phyloP scores from a whole-genome alignment of 2,329 filamentous ascomycete genomes.

The Sporothrix pseudoabietina region DNA sequence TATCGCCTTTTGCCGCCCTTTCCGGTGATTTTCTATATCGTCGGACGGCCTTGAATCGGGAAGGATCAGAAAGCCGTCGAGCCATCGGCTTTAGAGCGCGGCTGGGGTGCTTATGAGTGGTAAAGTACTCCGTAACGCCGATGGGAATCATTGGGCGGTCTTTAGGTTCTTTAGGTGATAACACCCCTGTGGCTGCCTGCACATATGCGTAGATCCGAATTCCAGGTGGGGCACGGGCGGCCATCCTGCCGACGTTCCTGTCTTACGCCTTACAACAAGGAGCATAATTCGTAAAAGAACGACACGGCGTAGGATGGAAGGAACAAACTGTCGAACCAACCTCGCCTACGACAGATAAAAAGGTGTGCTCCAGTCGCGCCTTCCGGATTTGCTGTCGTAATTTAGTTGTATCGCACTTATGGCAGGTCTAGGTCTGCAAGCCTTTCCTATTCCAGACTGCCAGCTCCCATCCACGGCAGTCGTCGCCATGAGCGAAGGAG shows the following conservation, averaged over 20 bases:
- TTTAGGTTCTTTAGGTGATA: conserved; percentile 11
- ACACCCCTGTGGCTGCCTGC: background rate
- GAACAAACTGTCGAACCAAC: background rate
- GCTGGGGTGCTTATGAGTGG: background rate
- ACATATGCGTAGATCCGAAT: too few species aligned
- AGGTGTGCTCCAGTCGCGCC: background rate
- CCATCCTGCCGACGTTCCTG: background rate
- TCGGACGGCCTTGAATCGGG: background rate
- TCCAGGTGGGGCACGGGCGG: background rate
- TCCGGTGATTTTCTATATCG: background rate
- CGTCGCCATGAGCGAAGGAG: background rate
- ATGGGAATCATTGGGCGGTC: background rate
- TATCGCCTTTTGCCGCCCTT: background rate
- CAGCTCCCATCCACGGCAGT: background rate
- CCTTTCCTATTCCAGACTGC: conserved; percentile 9
- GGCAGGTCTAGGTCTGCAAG: background rate
- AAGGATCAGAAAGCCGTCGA: background rate
- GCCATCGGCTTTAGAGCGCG: conserved; percentile 17
- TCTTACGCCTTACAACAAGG: background rate
- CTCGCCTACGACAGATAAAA: background rate
- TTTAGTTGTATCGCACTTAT: background rate
- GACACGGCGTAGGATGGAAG: background rate
- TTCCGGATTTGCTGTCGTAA: conserved; percentile 9
- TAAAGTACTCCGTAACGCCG: conserved; percentile 25
- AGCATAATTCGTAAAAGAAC: too few species aligned